A percentile compares a stretch with the other conserved stretches of the same genome.
These are phyloP conservation scores for Dalechampia spathulata DNA, from an alignment of 441 rosid genomes.

Conservation along the genomic window DNA sequence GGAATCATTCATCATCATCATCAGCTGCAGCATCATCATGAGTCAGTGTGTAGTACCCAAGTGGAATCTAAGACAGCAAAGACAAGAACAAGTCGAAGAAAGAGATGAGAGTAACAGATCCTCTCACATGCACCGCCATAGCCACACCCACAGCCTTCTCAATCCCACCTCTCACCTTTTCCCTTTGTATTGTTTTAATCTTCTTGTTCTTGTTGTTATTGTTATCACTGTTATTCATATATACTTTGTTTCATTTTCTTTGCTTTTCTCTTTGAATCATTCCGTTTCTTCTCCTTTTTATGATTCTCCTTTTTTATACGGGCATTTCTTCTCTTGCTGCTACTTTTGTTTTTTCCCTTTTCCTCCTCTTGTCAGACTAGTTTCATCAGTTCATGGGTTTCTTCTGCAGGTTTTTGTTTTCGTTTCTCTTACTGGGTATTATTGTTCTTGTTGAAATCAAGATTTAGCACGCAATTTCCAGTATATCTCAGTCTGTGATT, in stretches of 20 bases:
- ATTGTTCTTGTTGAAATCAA: no score
- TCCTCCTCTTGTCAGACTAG: background rate
- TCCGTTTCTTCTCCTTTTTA: no score
- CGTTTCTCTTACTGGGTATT: no score
- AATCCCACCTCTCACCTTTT: no score
- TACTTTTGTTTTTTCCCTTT: background rate
- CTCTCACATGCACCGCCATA: conserved; percentile 17
- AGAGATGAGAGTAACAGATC: conserved; percentile 16
- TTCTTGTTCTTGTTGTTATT: no score
- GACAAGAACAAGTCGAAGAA: conserved; percentile 23
- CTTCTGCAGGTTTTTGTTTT: background rate
- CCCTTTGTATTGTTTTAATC: no score
- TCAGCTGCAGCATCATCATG: conserved; percentile 8
- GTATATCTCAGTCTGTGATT: no score
- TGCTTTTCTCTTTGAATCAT: no score
- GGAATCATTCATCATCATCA: conserved; percentile 3
- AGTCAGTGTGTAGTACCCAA: conserved; percentile 30
- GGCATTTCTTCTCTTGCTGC: background rate
- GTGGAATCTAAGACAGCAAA: conserved; percentile 26
- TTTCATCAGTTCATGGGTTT: background rate
- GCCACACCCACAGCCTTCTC: background rate
- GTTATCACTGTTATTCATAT: no score
- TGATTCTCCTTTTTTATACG: no score
- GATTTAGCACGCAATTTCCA: no score
- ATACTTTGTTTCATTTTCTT: no score